phyloP scores from a whole-genome alignment of 2,329 filamentous ascomycete species.

The Paramyrothecium roridum region DNA sequence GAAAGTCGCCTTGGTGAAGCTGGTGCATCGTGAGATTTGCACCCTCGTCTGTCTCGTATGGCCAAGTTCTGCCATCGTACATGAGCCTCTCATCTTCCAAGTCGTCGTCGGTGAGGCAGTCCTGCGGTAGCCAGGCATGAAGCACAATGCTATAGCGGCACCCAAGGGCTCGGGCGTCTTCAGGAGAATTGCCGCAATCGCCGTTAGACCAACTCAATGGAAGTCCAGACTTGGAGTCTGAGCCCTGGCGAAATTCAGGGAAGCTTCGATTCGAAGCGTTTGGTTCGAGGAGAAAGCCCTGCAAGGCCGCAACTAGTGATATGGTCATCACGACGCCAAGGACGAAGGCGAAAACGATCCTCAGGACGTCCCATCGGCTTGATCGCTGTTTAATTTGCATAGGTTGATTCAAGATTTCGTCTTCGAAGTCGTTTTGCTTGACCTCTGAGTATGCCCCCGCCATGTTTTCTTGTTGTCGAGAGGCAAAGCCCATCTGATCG shows the following conservation, averaged over 20 bases:
- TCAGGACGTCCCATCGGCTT: background rate
- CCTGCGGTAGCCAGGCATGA: constrained; percentile 15
- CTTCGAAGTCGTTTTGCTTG: background rate
- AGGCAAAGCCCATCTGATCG: no score
- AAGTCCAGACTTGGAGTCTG: constrained; percentile 8
- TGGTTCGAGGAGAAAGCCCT: background rate
- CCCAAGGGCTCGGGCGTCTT: constrained; percentile 7
- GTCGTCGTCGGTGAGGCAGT: constrained; percentile 13
- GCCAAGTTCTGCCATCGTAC: constrained; percentile 12
- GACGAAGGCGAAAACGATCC: background rate
- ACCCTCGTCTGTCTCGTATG: constrained; percentile 6
- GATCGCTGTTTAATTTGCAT: background rate
- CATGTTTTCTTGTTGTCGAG: background rate
- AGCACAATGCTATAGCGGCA: constrained; percentile 14
- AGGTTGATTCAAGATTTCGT: background rate
- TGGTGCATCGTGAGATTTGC: constrained; percentile 12
- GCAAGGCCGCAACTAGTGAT: background rate
- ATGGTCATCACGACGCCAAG: background rate
- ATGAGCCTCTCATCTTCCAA: constrained; percentile 16
- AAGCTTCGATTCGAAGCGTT: constrained; percentile 2
- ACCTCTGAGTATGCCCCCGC: background rate
- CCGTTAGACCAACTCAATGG: constrained; percentile 11
- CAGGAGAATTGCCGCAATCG: constrained; percentile 15
- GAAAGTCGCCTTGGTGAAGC: constrained; percentile 10
- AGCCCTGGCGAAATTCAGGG: constrained; percentile 8